A percentile compares a stretch with the other conserved stretches of the same genome.
Evolutionary conservation across 108 stramenopile genomes (phyloP).

Genomic region (Chaetoceros tenuissimus): DNA sequence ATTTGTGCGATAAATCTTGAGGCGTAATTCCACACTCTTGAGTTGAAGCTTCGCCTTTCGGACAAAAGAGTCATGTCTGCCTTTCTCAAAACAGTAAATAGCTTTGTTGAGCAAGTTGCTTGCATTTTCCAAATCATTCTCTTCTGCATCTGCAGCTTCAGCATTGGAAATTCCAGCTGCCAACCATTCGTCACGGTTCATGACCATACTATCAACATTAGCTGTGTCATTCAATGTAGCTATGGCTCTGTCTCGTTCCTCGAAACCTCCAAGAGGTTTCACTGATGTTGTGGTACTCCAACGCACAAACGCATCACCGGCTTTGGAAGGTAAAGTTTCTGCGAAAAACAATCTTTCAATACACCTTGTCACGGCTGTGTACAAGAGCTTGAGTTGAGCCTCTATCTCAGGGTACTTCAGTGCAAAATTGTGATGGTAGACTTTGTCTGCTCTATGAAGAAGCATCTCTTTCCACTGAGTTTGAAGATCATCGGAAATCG

Average conservation of each 20-base stretch:
- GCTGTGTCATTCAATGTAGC: constrained; percentile 23
- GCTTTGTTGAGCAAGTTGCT: constrained; percentile 21
- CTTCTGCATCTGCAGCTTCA: constrained; percentile 16
- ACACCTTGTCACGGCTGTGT: constrained; percentile 37
- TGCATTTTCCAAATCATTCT: background rate
- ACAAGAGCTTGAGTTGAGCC: constrained; percentile 24
- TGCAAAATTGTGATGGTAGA: constrained; percentile 8
- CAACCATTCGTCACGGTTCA: constrained; percentile 34
- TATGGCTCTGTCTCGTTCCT: constrained; percentile 1
- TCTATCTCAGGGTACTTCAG: constrained; percentile 27
- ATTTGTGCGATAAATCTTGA: background rate
- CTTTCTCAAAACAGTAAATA: constrained; percentile 28
- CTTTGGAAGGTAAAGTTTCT: constrained; percentile 24
- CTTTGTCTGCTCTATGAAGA: constrained; percentile 17
- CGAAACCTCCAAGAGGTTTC: constrained; percentile 6
- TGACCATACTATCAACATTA: constrained; percentile 28
- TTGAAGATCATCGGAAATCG: constrained; percentile 24
- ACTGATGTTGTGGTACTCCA: constrained; percentile 2
- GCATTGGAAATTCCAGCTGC: constrained; percentile 30
- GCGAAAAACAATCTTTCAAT: constrained; percentile 39
- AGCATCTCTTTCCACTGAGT: constrained; percentile 38
- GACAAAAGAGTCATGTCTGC: constrained; percentile 7
- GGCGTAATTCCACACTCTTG: constrained; percentile 17
- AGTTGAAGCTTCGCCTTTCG: constrained; percentile 27
- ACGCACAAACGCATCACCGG: constrained; percentile 31